Base-by-base conservation (phyloP, 345 rosid species). In the Pugionium dolabratum region DNA sequence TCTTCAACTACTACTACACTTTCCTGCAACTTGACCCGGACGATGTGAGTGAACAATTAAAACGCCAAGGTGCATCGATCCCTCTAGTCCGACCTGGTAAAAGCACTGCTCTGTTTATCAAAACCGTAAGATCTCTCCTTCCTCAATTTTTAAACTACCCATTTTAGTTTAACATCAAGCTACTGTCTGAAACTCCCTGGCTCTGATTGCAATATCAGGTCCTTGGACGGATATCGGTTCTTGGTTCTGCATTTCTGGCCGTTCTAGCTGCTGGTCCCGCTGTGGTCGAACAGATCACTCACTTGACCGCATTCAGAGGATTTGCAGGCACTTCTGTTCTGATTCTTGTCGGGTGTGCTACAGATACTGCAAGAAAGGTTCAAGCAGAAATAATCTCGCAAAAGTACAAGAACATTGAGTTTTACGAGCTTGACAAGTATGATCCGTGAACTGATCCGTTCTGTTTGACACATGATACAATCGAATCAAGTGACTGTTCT, bases 191-290 rank as follows among this genome's bases (percentile, higher is more conserved):
- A 70, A 25, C 1, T 48, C 11, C 1, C 10, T 32, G 8, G 30
- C 59, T 59, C 62, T 66, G 28, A 25, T 51, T 53, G 54, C 59
- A 48, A 55, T 35, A 3, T 27, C 71, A 90, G 97, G 99, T 94
- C 52, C 97, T 90, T 54, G 84, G 99, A 45, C 86, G 96, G 69
- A 94, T 94, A 77, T 94, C 99, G 4, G 96, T 94, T 69, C 77
- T 94, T 55, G 97, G 99, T 53, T 90, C 96, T 1, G 85, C 77
- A 7, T 90, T 90, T 77, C 72, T 94, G 62, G 97, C 97, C 32
- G 80, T 90, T 67, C 83, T 94, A 59, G 97, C 99, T 56, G 97
- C 96, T n/a, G 99, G 97, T 76, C 99, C 97, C 8, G 89, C 97
- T 0, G 88, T 86, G 29, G 73, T 94, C 0, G 99, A 94, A 76